Evolutionary conservation across 2,329 filamentous ascomycete species (phyloP), one percentile per base, ranked within the genome.

Genomic region (Fusarium tricinctum): DNA sequence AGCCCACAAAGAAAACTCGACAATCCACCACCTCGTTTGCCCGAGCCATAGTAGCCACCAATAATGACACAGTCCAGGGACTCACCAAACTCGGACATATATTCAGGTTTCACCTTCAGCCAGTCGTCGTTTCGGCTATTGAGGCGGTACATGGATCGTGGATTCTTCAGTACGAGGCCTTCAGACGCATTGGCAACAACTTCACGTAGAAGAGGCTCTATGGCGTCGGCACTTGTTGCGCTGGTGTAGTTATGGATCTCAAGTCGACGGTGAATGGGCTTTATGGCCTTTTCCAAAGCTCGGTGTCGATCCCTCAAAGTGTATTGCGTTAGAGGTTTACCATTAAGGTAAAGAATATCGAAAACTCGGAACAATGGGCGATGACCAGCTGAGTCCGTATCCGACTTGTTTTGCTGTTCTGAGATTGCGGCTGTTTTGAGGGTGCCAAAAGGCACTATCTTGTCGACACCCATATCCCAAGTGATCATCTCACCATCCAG

Each of bases 61-160:
- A 99, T 88, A 17, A 99, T 85, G 15, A 97, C 82, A 69, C 94
- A 93, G 76, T 99, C 96, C 5, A 99, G 87, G 1, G 91, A 93
- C 79, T 98, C 95, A 64, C 96, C 96, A 77, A 96, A 97, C 66
- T 97, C 95, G 3, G 90, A 90, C 94, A 98, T 97, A 78, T 99
- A 99, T 69, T 99, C 96, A 2, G 96, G 96, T 75, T 99, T 99
- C 10, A 99, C 94, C 77, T 99, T 99, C 81, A 97, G 91, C 96
- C 96, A 99, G 78, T 97, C 93, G 72, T 97, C 92, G 73, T 97
- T 96, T 47, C 96, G 91, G 70, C 93, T 92, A 75, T 97, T 97
- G 12, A 98, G 85, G 8, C 89, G 86, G 77, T 99, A 99, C 74
- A 88, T 86, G 1, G 94, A 97, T 7, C 91, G 86, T 9, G 96